Percentiles rank a stretch among this genome's conserved stretches.
Conservation (phyloP, 441 rosid species). For the Aquilaria agallochum region DNA sequence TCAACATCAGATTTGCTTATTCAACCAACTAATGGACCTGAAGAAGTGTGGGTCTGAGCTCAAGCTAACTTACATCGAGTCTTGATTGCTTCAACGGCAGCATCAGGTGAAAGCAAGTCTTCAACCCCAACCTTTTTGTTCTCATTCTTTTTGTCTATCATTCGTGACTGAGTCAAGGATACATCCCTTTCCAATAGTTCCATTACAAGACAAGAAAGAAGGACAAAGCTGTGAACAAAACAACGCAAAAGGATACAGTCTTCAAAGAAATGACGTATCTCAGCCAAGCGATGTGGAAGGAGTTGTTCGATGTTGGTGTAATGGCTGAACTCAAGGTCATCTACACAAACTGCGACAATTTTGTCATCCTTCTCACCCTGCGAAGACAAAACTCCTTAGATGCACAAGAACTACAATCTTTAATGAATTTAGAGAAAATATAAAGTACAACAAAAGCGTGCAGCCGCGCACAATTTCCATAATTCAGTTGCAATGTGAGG, state of each 20-base stretch:
- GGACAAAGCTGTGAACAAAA: background rate
- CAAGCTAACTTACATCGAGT: constrained; percentile 68
- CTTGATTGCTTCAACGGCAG: constrained; percentile 72
- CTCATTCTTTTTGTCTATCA: constrained; percentile 94
- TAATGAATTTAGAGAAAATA: no score
- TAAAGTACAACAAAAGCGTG: no score
- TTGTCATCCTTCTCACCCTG: constrained; percentile 99
- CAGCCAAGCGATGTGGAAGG: constrained; percentile 97
- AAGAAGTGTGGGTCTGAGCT: background rate
- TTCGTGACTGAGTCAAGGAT: constrained; percentile 27
- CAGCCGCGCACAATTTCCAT: no score
- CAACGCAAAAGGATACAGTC: constrained; percentile 70
- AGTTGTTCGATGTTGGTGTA: constrained; percentile 90
- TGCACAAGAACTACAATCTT: no score
- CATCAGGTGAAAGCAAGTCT: constrained; percentile 77
- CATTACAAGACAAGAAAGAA: background rate
- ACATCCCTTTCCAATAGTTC: background rate
- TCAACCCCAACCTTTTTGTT: constrained; percentile 94
- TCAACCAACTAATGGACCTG: background rate
- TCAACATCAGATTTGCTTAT: constrained; percentile 1
- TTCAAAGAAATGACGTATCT: constrained; percentile 97
- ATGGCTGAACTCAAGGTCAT: constrained; percentile 97
- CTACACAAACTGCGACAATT: constrained; percentile 97
- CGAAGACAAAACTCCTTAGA: constrained; percentile 1
- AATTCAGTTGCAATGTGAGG: no score